Conservation (phyloP, 345 rosid genomes). For the Xanthoceras sorbifolium region DNA sequence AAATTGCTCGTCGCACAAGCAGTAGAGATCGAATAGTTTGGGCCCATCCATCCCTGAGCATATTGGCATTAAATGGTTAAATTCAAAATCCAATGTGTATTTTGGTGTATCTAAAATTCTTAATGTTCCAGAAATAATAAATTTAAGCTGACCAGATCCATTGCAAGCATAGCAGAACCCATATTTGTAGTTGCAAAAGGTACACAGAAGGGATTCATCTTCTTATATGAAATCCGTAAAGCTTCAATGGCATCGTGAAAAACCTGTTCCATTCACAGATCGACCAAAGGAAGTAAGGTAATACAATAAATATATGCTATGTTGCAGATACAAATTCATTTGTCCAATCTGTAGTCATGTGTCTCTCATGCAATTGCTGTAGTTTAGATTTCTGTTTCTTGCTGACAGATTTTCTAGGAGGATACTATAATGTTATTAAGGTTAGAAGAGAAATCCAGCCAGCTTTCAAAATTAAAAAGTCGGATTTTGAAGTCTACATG, state of each 20-base stretch:
- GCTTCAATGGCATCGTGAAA: constrained; percentile 92
- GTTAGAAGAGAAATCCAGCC: neutral
- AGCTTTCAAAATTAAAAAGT: neutral
- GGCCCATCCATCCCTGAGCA: constrained; percentile 97
- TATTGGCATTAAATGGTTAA: constrained; percentile 25
- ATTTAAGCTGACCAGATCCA: constrained; percentile 77
- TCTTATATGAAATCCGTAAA: constrained; percentile 78
- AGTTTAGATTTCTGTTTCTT: neutral
- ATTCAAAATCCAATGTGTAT: constrained; percentile 16
- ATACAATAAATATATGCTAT: neutral
- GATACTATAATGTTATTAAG: neutral
- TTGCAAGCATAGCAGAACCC: constrained; percentile 99
- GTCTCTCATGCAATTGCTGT: neutral
- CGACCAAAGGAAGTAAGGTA: neutral
- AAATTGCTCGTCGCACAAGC: constrained; percentile 98
- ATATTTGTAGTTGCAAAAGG: constrained; percentile 97
- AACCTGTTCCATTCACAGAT: constrained; percentile 51
- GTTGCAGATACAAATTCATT: neutral
- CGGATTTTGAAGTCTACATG: neutral
- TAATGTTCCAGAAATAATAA: constrained; percentile 16
- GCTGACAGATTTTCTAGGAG: neutral
- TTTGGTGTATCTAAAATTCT: neutral
- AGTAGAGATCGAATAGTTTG: constrained; percentile 93
- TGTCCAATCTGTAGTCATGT: neutral
- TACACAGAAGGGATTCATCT: constrained; percentile 94